A percentile compares a stretch with the other conserved stretches of the same genome.
phyloP scores from a whole-genome alignment of 1,284 basidiomycete species.

The Testicularia cyperi region DNA sequence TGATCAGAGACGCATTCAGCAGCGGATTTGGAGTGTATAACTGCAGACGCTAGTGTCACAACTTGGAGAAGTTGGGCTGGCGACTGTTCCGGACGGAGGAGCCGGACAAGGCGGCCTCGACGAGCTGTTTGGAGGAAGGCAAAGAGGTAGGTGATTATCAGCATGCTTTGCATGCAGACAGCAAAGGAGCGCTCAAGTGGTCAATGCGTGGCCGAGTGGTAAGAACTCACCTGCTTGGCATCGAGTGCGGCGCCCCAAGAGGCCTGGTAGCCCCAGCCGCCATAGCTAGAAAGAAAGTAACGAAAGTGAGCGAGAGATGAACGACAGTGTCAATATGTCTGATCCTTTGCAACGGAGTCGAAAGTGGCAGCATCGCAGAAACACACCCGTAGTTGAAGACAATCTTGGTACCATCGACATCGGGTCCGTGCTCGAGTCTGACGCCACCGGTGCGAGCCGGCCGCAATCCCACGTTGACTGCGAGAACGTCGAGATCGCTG shows the following conservation, averaged over 20 bases:
- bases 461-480: conserved; percentile 43
- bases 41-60: too few relatives aligned
- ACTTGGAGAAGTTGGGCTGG: too few relatives aligned
- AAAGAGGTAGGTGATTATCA: too few relatives aligned
- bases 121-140: too few relatives aligned
- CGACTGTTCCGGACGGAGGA: too few relatives aligned
- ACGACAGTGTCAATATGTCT: too few relatives aligned
- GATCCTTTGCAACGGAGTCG: too few relatives aligned
- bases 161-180: too few relatives aligned
- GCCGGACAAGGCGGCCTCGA: too few relatives aligned
- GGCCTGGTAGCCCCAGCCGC: conserved; percentile 48
- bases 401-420: conserved; percentile 16
- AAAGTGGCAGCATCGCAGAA: too few relatives aligned
- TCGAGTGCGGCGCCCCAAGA: conserved; percentile 50
- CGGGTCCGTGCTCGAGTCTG: conserved; percentile 18
- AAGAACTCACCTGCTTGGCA: conserved; percentile 14
- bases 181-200: background rate
- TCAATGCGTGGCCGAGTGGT: background rate
- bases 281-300: conserved; percentile 6
- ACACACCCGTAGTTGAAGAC: conserved; percentile 30
- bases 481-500: conserved; percentile 35
- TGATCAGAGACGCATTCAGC: too few relatives aligned
- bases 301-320: background rate
- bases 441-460: conserved; percentile 40
- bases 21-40: too few relatives aligned